Evolutionary conservation across 164 flowering plant species (phyloP), one percentile per base, ranked within the genome.

Genomic region (Malania oleifera): DNA sequence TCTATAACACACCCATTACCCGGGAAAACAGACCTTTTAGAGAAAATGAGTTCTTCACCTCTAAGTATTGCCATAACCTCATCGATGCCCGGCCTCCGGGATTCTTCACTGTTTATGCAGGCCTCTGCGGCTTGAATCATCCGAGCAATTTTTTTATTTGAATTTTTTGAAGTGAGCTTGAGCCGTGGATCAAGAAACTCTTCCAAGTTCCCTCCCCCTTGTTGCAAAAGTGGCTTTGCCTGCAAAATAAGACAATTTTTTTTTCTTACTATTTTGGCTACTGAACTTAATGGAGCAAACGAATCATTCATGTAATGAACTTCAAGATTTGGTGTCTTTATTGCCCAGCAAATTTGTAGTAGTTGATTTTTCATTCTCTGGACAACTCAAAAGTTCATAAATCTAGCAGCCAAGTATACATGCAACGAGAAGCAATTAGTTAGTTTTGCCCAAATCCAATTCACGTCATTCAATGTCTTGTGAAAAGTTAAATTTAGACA

Each of bases 201-300:
- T 24, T 72, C 70, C 1, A 73, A 35, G 31, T 74, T 60, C 38
- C 49, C 80, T 31, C 67, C 65, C 26, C 83, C 84, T 66, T 70
- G 71, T 61, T 77, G 77, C 66, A 91, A 56, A 3, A 84, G 75
- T 22, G 95, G 89, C 67, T 81, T 88, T 45, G 91, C 98, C 98
- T 91, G 77, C 53, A 74, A 70, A 52, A 61, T 17, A 50, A 55
- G 23, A 15, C 2, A 8, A 7, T 40, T 17, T 1, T 13, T 51
- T 26, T 1, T 13, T 51, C 19, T 5, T 59, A 2, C 35, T 31
- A 31, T 31, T 31, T 31, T 4, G 35, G 9, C 35, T 31, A 4
- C 35, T 9, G 35, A 31, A 31, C 6, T 4, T 31, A 31, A 31
- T 31, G 4, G 35, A 31, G 35, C 35, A 31, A 31, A n/a, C n/a